These are phyloP conservation scores for Penicillium coffeae DNA, from an alignment of 495 filamentous ascomycete species.

Conservation along the genomic window DNA sequence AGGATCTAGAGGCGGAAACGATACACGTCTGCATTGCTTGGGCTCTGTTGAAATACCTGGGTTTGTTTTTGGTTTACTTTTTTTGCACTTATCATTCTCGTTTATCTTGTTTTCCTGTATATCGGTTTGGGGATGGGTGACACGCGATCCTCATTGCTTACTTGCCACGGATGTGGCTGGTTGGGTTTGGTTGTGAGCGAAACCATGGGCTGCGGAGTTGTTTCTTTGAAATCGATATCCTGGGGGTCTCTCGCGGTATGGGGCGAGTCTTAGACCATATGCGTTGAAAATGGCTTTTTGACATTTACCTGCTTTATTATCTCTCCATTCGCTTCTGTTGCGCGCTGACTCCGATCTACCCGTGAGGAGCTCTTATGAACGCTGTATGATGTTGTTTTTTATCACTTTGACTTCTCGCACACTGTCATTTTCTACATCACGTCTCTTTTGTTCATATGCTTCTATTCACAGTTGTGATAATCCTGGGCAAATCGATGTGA, in stretches of 20 bases:
- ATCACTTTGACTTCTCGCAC: constrained; percentile 13
- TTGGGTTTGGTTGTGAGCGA: constrained; percentile 38
- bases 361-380: constrained; percentile 26
- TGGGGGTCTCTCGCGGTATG: constrained; percentile 33
- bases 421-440: constrained; percentile 22
- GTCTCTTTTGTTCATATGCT: constrained; percentile 26
- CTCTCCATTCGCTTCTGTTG: constrained; percentile 15
- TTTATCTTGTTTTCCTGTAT: constrained; percentile 38
- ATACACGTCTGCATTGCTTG: constrained; percentile 53
- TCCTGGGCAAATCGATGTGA: constrained; percentile 16
- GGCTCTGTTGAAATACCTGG: constrained; percentile 42
- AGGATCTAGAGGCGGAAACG: constrained; percentile 53
- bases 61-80: constrained; percentile 22
- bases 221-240: constrained; percentile 35
- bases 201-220: constrained; percentile 47
- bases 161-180: constrained; percentile 30
- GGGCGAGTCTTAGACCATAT: constrained; percentile 37
- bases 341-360: constrained; percentile 18
- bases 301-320: constrained; percentile 17
- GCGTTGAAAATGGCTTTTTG: constrained; percentile 28
- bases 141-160: constrained; percentile 33
- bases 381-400: constrained; percentile 27
- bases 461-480: constrained; percentile 7
- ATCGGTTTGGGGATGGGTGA: constrained; percentile 40
- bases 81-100: constrained; percentile 12